phyloP scores from a whole-genome alignment of 2,329 filamentous ascomycete species.

The Bipolaris sorokiniana region DNA sequence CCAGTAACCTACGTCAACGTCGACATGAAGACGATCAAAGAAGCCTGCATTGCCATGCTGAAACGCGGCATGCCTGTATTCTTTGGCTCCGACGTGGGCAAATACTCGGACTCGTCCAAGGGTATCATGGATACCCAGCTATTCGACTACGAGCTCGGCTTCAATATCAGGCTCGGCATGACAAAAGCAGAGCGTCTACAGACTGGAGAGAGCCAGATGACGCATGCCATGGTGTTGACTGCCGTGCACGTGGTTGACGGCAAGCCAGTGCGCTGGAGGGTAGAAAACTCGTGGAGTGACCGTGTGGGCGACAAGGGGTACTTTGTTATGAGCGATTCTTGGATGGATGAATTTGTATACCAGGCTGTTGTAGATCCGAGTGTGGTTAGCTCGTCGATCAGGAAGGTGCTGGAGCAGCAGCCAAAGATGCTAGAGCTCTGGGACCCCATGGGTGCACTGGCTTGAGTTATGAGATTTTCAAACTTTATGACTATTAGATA shows the following conservation, averaged over 20 bases:
- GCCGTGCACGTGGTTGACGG: conserved; percentile 77
- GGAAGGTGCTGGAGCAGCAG: conserved; percentile 72
- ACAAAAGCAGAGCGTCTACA: conserved; percentile 76
- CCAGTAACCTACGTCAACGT: conserved; percentile 85
- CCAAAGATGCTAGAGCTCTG: conserved; percentile 69
- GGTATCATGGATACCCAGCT: conserved; percentile 83
- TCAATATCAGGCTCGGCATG: conserved; percentile 76
- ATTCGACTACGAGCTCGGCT: conserved; percentile 82
- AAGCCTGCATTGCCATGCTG: conserved; percentile 77
- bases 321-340: conserved; percentile 84
- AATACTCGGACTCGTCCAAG: conserved; percentile 70
- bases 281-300: conserved; percentile 85
- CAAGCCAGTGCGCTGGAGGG: conserved; percentile 76
- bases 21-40: conserved; percentile 73
- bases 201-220: conserved; percentile 82
- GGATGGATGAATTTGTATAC: conserved; percentile 73
- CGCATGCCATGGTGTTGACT: conserved; percentile 90
- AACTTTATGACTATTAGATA: background rate
- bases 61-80: conserved; percentile 80
- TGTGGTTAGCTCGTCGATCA: conserved; percentile 64
- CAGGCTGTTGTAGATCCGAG: conserved; percentile 82
- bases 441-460: conserved; percentile 81
- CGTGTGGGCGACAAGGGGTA: conserved; percentile 75
- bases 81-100: conserved; percentile 87
- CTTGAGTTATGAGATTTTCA: conserved; percentile 39